Evolutionary conservation across 768 basidiomycete species (phyloP).

Genomic region (Gymnopilus dilepis): DNA sequence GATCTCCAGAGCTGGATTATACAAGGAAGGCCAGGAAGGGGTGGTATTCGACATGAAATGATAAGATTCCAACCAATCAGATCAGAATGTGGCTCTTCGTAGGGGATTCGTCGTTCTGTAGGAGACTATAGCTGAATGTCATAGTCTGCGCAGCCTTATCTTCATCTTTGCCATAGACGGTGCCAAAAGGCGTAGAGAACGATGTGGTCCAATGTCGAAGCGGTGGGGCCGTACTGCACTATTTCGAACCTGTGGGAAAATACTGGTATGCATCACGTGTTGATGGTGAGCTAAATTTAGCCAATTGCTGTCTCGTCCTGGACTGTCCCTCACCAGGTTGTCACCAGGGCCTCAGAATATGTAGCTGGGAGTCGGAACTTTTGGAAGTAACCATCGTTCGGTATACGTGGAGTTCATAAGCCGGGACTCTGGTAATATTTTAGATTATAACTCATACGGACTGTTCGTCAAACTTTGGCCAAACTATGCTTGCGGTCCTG

Average conservation of each 20-base stretch:
- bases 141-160: not conserved
- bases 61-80: not conserved
- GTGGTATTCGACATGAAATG: constrained; percentile 21
- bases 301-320: no score
- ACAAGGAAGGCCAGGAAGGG: constrained; percentile 55
- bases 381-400: no score
- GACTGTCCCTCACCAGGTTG: no score
- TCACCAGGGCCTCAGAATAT: no score
- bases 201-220: not conserved
- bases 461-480: no score
- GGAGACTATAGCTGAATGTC: not conserved
- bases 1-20: constrained; percentile 55
- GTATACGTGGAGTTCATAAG: no score
- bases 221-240: not conserved
- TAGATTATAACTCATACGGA: no score
- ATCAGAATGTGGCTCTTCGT: not conserved
- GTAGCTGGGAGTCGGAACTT: no score
- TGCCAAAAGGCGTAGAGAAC: not conserved
- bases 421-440: no score
- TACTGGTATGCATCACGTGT: not conserved
- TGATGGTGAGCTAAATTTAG: no score
- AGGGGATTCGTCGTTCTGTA: not conserved
- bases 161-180: not conserved
- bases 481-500: no score
- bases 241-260: not conserved